These are phyloP conservation scores for Lachancea sp. DNA, from an alignment of 805 yeast species.

Conservation along the genomic window DNA sequence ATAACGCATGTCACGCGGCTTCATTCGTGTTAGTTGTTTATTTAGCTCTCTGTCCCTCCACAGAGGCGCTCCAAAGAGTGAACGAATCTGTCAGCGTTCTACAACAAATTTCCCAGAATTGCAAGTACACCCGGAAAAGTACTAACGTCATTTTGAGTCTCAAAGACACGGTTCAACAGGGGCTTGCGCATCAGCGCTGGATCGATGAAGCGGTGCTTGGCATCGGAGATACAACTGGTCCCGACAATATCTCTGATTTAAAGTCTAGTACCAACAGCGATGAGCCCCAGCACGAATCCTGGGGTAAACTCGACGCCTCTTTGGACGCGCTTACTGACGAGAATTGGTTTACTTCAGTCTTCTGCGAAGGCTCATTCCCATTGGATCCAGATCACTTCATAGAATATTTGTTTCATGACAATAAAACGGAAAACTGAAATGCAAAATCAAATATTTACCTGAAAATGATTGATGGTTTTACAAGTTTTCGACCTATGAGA, in stretches of 20 bases:
- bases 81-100: conserved; percentile 9
- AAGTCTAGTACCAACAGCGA: background rate
- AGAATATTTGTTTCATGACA: conserved; percentile 9
- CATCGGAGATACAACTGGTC: conserved; percentile 5
- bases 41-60: conserved; percentile 11
- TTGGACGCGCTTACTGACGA: conserved; percentile 11
- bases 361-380: conserved; percentile 10
- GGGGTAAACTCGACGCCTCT: conserved; percentile 10
- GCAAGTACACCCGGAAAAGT: conserved; percentile 10
- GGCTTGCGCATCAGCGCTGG: conserved; percentile 11
- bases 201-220: conserved; percentile 10
- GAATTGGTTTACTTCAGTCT: conserved; percentile 8
- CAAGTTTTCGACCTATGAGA: no score
- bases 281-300: conserved; percentile 5
- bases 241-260: background rate
- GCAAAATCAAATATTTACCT: no score
- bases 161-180: conserved; percentile 8
- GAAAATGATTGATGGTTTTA: no score
- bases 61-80: conserved; percentile 9
- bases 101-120: conserved; percentile 10
- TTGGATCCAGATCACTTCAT: conserved; percentile 9
- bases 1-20: conserved; percentile 10
- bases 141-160: conserved; percentile 9
- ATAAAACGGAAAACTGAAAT: no score
- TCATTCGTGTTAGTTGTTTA: conserved; percentile 9